A percentile compares a stretch with the other conserved stretches of the same genome.
Evolutionary conservation across 768 basidiomycete species (phyloP).

Genomic region (Leucosporidium scottii): DNA sequence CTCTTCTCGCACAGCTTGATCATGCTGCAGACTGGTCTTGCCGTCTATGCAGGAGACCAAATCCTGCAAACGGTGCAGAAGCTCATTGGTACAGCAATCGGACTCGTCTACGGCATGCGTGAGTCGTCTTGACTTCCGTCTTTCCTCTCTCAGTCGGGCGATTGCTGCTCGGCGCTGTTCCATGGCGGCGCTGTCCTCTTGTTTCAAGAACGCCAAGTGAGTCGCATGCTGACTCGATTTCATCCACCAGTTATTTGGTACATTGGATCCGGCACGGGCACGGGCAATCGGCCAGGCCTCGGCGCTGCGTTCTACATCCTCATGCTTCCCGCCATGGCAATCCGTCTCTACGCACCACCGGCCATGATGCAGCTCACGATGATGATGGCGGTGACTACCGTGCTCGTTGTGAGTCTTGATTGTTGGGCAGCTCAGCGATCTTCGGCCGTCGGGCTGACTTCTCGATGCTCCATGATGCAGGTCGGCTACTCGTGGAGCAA

Average conservation of each 20-base stretch:
- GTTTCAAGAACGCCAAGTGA: too few species aligned
- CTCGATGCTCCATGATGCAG: too few species aligned
- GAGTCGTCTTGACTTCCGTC: slow-evolving; percentile 16
- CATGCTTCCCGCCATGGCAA: slow-evolving; percentile 48
- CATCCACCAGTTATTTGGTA: slow-evolving; percentile 21
- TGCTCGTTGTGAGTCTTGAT: slow-evolving; percentile 41
- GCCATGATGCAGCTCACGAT: slow-evolving; percentile 36
- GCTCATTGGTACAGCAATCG: slow-evolving; percentile 47
- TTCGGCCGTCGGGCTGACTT: too few species aligned
- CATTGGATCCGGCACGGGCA: slow-evolving; percentile 47
- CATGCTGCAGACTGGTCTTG: slow-evolving; percentile 54
- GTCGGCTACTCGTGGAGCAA: slow-evolving; percentile 54
- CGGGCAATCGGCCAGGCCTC: slow-evolving; percentile 52
- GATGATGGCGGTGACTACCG: slow-evolving; percentile 41
- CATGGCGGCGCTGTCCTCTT: too few species aligned
- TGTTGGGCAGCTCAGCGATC: too few species aligned
- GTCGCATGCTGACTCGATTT: background rate
- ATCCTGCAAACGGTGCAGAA: slow-evolving; percentile 46
- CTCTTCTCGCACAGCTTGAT: slow-evolving; percentile 37
- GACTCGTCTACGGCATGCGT: slow-evolving; percentile 48
- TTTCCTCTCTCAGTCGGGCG: too few species aligned
- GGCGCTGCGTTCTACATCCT: slow-evolving; percentile 45
- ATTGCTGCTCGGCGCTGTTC: too few species aligned
- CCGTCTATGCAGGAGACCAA: slow-evolving; percentile 56
- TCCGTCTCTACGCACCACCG: slow-evolving; percentile 49